These are phyloP conservation scores for Tricholoma sp. DNA, from an alignment of 768 basidiomycete genomes.

Conservation along the genomic window DNA sequence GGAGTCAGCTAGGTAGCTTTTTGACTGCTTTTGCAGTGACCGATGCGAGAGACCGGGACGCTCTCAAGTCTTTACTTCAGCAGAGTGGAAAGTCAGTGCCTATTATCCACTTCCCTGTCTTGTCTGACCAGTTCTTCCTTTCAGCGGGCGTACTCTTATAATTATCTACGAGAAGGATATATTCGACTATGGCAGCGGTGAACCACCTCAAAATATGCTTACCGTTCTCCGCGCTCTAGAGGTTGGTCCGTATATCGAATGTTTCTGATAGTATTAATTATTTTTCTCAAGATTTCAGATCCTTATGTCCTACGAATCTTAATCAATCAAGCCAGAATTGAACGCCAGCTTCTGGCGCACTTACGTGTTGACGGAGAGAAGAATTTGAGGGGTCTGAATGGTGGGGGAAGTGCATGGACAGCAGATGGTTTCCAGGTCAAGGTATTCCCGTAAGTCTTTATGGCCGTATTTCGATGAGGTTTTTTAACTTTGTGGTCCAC, in stretches of 20 bases:
- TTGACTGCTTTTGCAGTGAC: constrained; percentile 76
- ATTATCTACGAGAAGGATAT: constrained; percentile 67
- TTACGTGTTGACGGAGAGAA: constrained; percentile 62
- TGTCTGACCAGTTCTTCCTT: not conserved
- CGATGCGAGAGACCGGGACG: constrained; percentile 53
- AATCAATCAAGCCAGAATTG: constrained; percentile 71
- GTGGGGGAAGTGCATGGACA: constrained; percentile 60
- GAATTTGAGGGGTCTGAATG: constrained; percentile 34
- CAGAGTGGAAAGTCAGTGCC: constrained; percentile 58
- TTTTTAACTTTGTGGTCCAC: not conserved
- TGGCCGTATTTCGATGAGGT: not conserved
- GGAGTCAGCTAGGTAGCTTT: constrained; percentile 48
- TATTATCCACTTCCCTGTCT: constrained; percentile 6
- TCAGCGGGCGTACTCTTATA: constrained; percentile 45
- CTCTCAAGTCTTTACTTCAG: constrained; percentile 53
- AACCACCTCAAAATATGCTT: constrained; percentile 53
- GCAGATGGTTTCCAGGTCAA: constrained; percentile 58
- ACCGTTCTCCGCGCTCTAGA: constrained; percentile 83
- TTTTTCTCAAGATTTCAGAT: constrained; percentile 58
- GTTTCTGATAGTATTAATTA: constrained; percentile 2
- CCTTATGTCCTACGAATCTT: constrained; percentile 74
- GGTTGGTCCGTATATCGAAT: constrained; percentile 36
- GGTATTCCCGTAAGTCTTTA: constrained; percentile 53
- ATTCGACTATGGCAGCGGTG: constrained; percentile 77
- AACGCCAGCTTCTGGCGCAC: constrained; percentile 60